Percentiles rank a stretch among this genome's conserved stretches.
phyloP scores from a whole-genome alignment of 2,329 filamentous ascomycete species.

The Lachnellula occidentalis region DNA sequence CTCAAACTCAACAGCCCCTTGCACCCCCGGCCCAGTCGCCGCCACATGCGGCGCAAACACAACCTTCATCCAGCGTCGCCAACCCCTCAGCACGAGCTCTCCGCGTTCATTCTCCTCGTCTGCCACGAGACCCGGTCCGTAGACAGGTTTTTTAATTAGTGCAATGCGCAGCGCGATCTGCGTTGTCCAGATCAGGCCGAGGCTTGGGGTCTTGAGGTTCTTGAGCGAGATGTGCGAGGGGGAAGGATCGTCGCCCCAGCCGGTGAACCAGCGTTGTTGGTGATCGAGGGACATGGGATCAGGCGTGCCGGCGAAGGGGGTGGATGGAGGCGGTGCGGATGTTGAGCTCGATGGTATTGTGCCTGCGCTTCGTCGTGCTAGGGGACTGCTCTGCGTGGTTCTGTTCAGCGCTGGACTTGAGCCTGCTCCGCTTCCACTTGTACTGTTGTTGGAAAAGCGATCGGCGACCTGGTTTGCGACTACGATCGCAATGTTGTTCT shows the following conservation, averaged over 20 bases:
- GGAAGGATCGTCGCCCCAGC: conserved; percentile 73
- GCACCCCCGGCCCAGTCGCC: conserved; percentile 43
- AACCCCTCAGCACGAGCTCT: conserved; percentile 48
- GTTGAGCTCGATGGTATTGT: conserved; percentile 24
- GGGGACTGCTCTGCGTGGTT: conserved; percentile 23
- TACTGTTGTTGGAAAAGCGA: conserved; percentile 50
- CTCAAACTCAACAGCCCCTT: conserved; percentile 63
- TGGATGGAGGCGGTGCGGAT: conserved; percentile 11
- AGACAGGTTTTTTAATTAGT: conserved; percentile 64
- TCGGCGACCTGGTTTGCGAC: conserved; percentile 95
- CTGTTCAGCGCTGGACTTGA: conserved; percentile 14
- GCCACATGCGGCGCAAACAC: conserved; percentile 79
- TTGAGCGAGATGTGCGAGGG: conserved; percentile 30
- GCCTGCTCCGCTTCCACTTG: conserved; percentile 3
- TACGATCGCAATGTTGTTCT: conserved; percentile 74
- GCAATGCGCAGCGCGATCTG: conserved; percentile 81
- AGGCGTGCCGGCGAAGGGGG: conserved; percentile 27
- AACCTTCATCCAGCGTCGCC: conserved; percentile 77
- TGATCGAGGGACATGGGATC: conserved; percentile 72
- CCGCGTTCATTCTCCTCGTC: conserved; percentile 37
- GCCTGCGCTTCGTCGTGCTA: conserved; percentile 14
- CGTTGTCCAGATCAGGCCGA: conserved; percentile 87
- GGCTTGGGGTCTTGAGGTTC: conserved; percentile 71
- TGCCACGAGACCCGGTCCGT: conserved; percentile 32
- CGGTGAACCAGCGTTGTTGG: conserved; percentile 91